phyloP scores from a whole-genome alignment of 2,329 filamentous ascomycete genomes.

The Pseudogymnoascus sp. region DNA sequence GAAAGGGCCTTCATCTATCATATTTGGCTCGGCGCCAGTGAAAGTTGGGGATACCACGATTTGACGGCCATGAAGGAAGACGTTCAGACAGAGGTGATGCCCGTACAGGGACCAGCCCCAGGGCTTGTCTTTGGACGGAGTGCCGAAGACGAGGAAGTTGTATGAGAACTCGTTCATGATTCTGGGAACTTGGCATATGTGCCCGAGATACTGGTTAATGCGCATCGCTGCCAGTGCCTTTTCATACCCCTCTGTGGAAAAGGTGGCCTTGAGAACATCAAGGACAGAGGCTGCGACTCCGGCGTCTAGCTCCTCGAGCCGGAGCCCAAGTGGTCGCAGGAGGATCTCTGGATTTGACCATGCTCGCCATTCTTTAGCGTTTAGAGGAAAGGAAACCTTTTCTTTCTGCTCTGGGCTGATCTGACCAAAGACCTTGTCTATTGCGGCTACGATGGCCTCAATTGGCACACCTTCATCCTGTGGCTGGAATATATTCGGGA shows the following conservation, averaged over 20 bases:
- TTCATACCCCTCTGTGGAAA: conserved; percentile 15
- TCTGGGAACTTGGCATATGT: conserved; percentile 12
- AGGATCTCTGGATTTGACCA: conserved; percentile 19
- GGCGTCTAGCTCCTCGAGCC: conserved; percentile 13
- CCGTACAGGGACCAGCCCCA: conserved; percentile 46
- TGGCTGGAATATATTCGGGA: conserved; percentile 12
- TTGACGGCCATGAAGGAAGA: conserved; percentile 58
- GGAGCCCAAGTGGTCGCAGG: conserved; percentile 12
- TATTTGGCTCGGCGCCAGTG: conserved; percentile 70
- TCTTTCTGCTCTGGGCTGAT: conserved; percentile 11
- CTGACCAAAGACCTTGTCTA: conserved; percentile 12
- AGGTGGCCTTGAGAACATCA: conserved; percentile 13
- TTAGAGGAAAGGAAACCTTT: conserved; percentile 52
- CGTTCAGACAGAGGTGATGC: conserved; percentile 67
- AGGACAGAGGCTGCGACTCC: conserved; percentile 11
- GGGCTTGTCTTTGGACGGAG: conserved; percentile 12
- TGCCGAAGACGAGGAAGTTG: conserved; percentile 17
- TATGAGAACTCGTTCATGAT: conserved; percentile 16
- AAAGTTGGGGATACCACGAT: conserved; percentile 67
- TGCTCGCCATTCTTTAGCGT: conserved; percentile 31
- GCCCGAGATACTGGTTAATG: conserved; percentile 16
- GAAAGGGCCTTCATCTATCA: conserved; percentile 27
- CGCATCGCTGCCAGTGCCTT: conserved; percentile 14
- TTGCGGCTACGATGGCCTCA: conserved; percentile 43
- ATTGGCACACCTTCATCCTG: conserved; percentile 23